phyloP scores from a whole-genome alignment of 805 yeast genomes.

The Candida multigemmis region DNA sequence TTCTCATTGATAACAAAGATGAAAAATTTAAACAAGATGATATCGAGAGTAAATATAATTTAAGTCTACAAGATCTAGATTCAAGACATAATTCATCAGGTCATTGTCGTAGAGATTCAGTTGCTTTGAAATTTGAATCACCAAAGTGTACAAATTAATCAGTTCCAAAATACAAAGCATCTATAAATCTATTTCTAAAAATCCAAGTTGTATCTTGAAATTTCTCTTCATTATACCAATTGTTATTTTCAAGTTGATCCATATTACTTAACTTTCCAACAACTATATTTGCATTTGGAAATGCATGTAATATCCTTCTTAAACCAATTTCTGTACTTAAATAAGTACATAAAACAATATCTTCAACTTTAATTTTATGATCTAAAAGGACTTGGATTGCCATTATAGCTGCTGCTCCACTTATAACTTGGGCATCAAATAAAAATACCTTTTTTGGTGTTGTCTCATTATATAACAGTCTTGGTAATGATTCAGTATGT shows the following conservation, averaged over 20 bases:
- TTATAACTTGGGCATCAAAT: conserved; percentile 79
- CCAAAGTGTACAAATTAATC: conserved; percentile 20
- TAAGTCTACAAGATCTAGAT: neutral
- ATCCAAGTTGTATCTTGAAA: conserved; percentile 46
- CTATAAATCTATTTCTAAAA: conserved; percentile 63
- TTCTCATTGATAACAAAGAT: conserved; percentile 1
- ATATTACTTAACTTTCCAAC: conserved; percentile 55
- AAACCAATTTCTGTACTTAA: conserved; percentile 75
- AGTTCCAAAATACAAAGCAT: conserved; percentile 72
- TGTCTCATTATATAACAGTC: conserved; percentile 5
- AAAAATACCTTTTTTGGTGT: conserved; percentile 43
- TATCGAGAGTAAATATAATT: neutral
- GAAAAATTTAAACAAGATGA: neutral
- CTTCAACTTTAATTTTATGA: conserved; percentile 54
- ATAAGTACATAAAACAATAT: conserved; percentile 63
- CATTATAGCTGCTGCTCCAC: conserved; percentile 94
- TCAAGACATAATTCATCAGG: neutral
- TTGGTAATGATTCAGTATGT: conserved; percentile 72
- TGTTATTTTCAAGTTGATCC: conserved; percentile 10
- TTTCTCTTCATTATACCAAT: conserved; percentile 23
- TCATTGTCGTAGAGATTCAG: conserved; percentile 36
- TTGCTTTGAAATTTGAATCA: conserved; percentile 36
- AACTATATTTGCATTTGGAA: conserved; percentile 58
- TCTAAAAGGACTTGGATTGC: conserved; percentile 82
- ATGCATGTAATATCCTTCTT: conserved; percentile 64